Conservation (phyloP, 2,329 filamentous ascomycete species). For the Fonsecaea pedrosoi region DNA sequence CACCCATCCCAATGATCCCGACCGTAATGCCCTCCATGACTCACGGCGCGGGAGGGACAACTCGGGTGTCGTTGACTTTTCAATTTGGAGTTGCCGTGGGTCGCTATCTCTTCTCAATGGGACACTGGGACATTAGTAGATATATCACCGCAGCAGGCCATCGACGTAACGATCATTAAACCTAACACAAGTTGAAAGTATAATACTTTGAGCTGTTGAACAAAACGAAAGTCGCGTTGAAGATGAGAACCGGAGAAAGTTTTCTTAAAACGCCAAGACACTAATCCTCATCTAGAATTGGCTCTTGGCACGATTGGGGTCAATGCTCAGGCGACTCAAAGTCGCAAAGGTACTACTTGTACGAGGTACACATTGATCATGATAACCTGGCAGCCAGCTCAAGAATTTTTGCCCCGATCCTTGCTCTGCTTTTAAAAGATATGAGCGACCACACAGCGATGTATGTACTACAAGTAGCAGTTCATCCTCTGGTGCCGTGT, state of each 20-base stretch:
- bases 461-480: too few species aligned
- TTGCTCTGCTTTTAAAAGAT: too few species aligned
- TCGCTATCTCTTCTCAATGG: background rate
- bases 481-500: too few species aligned
- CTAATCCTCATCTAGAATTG: background rate
- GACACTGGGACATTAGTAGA: background rate
- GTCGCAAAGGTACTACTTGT: too few species aligned
- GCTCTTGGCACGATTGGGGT: background rate
- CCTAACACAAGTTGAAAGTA: background rate
- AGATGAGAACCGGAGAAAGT: background rate
- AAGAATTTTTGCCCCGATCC: too few species aligned
- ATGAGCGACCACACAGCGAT: too few species aligned
- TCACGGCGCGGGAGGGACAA: background rate
- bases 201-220: background rate
- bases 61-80: background rate
- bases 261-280: background rate
- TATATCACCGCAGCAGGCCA: background rate
- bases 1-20: constrained; percentile 97
- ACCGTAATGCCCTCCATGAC: constrained; percentile 74
- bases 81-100: background rate
- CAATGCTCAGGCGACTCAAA: too few species aligned
- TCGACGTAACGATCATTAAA: background rate
- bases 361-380: too few species aligned
- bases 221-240: background rate
- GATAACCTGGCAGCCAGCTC: too few species aligned